These are phyloP conservation scores for Sparassis latifolia DNA, from an alignment of 1,284 basidiomycete species.

Conservation along the genomic window DNA sequence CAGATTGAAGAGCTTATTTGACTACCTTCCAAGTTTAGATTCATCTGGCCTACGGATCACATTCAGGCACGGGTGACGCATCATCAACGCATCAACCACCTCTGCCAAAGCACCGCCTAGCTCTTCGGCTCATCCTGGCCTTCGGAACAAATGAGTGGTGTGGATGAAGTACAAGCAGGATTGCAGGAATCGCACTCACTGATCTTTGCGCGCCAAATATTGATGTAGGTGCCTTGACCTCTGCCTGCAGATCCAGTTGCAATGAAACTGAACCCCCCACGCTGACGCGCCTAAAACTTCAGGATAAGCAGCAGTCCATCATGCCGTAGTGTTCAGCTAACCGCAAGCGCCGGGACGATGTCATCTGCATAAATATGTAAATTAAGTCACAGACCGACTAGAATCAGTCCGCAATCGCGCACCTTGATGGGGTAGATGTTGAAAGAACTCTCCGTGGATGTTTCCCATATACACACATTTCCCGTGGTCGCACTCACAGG, in stretches of 20 bases:
- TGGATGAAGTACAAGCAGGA: background rate
- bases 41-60: background rate
- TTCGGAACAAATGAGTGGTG: background rate
- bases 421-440: background rate
- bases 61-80: background rate
- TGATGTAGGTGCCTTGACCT: background rate
- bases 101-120: background rate
- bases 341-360: background rate
- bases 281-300: background rate
- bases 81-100: background rate
- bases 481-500: constrained; percentile 1
- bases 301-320: background rate
- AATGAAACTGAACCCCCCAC: background rate
- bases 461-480: constrained; percentile 1
- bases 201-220: background rate
- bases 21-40: background rate
- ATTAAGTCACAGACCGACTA: background rate
- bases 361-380: background rate
- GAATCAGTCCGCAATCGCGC: background rate
- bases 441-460: background rate
- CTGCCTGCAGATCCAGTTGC: background rate
- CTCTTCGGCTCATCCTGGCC: background rate
- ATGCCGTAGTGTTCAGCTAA: too few species aligned
- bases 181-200: background rate
- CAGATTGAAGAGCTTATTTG: background rate